A percentile compares a stretch with the other conserved stretches of the same genome.
These are phyloP conservation scores for Plasmodium coatneyi DNA, from an alignment of 169 alveolate species.

Conservation along the genomic window DNA sequence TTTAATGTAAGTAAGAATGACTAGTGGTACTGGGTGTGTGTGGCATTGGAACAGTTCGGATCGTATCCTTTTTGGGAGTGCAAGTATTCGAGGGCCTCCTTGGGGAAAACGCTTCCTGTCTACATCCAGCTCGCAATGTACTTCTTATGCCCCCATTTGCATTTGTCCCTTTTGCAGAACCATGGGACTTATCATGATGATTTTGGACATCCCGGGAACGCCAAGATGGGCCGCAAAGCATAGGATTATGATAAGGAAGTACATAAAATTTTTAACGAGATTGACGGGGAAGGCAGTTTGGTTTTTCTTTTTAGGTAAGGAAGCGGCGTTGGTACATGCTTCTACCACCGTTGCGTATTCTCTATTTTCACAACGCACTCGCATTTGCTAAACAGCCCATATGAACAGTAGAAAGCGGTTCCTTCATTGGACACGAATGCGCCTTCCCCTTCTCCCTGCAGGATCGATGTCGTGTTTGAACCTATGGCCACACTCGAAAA, in stretches of 20 bases:
- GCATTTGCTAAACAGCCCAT: neutral
- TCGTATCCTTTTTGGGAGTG: neutral
- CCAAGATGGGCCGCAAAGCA: slow-evolving; percentile 94
- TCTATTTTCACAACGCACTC: neutral
- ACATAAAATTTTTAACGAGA: slow-evolving; percentile 89
- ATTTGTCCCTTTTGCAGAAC: slow-evolving; percentile 73
- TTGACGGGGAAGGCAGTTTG: slow-evolving; percentile 91
- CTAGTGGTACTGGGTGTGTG: neutral
- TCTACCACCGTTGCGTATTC: neutral
- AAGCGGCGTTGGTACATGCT: neutral
- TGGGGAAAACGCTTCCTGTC: slow-evolving; percentile 70
- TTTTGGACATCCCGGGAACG: slow-evolving; percentile 92
- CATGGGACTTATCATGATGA: slow-evolving; percentile 89
- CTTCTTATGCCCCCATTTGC: neutral
- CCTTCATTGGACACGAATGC: neutral
- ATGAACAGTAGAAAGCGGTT: neutral
- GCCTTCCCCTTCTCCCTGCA: neutral
- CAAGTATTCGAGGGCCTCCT: neutral
- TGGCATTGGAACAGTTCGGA: neutral
- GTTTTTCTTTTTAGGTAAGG: slow-evolving; percentile 85
- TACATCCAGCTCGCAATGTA: slow-evolving; percentile 40
- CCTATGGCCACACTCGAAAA: slow-evolving; percentile 73
- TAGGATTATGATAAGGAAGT: slow-evolving; percentile 86
- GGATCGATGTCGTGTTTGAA: slow-evolving; percentile 69
- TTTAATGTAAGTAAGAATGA: slow-evolving; percentile 74